Evolutionary conservation across 306 rosid genomes (phyloP), one percentile per base, ranked within the genome.

Genomic region (Rosa chinensis): DNA sequence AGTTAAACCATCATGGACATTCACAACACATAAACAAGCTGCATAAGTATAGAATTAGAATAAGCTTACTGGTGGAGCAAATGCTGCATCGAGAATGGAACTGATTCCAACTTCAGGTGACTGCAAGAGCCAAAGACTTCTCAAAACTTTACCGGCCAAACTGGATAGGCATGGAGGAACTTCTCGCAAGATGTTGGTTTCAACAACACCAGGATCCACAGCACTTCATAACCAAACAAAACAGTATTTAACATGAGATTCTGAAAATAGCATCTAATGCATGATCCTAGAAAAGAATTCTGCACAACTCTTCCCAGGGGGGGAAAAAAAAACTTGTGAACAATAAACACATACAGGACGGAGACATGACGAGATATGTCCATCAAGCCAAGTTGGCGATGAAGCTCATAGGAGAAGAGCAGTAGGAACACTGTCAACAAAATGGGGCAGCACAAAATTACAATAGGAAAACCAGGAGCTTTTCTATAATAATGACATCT

Each of bases 181-280:
- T 88, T 92, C 97, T 78, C 92, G 87, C 94, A 91, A 89, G 75
- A 92, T 88, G 81, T 85, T 90, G 69, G 92, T 92, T 80, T 91
- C 77, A 78, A 89, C 99, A 28, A 37, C 81, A 86, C 99, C 96
- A 80, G 99, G 99, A 85, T 92, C 98, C 32, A 81, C 93, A 67
- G 83, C 88, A 82, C 99, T 92, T 78, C 23, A 77, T 83, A 72
- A 84, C 75, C 62, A 82, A 71, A 78, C 44, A 25, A 83, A 47
- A 82, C 55, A 10, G 35, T 28, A 10, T 58, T 55, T 43, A 61
- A 75, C 23, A 56, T 56, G 23, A 74, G 42, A 62, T 39, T 13
- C 40, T 6, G 23, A 42, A 42, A 9, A 17, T 11, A 53, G 66
- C 45, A 37, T 56, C 52, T 39, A 21, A 56, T 21, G 68, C 53